Percentiles rank a stretch among this genome's conserved stretches.
Evolutionary conservation across 1,284 basidiomycete species (phyloP).

Genomic region (Cutaneotrichosporon cutaneum): DNA sequence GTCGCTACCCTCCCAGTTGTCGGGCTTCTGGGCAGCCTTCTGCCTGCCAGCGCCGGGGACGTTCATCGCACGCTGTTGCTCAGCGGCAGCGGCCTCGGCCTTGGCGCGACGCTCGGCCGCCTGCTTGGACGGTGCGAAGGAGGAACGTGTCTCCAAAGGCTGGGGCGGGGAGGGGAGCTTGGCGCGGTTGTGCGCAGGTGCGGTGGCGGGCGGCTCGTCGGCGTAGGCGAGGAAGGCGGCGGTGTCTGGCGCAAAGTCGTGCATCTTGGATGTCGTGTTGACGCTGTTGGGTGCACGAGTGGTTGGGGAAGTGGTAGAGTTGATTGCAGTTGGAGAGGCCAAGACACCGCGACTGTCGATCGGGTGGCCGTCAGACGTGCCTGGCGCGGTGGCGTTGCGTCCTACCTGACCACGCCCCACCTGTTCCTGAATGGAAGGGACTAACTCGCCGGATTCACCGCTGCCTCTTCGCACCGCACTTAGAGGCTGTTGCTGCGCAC

Average conservation of each 20-base stretch:
- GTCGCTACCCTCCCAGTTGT: constrained; percentile 60
- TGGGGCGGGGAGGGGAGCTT: constrained; percentile 7
- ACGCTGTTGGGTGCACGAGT: neutral
- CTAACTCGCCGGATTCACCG: neutral
- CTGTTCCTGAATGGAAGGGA: constrained; percentile 1
- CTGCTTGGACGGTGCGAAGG: constrained; percentile 77
- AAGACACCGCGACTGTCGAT: neutral
- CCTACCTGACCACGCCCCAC: neutral
- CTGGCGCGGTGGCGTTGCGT: constrained; percentile 3
- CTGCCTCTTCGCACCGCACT: neutral
- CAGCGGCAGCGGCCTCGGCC: constrained; percentile 61
- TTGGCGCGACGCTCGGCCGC: constrained; percentile 79
- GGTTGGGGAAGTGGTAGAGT: neutral
- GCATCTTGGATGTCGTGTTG: constrained; percentile 6
- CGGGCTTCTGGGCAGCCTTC: constrained; percentile 23
- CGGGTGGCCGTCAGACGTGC: constrained; percentile 1
- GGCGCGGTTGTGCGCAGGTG: constrained; percentile 4
- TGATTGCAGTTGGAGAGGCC: neutral
- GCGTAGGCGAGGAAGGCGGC: constrained; percentile 44
- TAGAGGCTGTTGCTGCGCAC: constrained; percentile 6
- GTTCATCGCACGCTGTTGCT: constrained; percentile 64
- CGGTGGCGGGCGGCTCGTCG: constrained; percentile 31
- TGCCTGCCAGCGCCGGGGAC: constrained; percentile 35
- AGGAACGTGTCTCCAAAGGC: constrained; percentile 58
- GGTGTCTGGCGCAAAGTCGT: constrained; percentile 38